phyloP scores from a whole-genome alignment of 1,139 yeast genomes.

The Taphrina sp. region DNA sequence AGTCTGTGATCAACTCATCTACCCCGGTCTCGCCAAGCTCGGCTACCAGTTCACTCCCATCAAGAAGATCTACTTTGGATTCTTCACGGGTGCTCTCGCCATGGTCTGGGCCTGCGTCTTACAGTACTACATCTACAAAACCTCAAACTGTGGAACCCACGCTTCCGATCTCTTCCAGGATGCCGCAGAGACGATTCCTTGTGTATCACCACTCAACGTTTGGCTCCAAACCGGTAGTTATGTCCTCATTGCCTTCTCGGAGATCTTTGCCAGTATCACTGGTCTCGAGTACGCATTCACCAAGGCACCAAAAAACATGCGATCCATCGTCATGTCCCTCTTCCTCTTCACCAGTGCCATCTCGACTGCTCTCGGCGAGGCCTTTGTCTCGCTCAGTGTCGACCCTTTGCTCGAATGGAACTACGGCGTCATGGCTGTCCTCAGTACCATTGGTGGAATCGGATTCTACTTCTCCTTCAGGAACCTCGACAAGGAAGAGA shows the following conservation, averaged over 20 bases:
- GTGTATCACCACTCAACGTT: constrained; percentile 49
- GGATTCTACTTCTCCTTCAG: constrained; percentile 63
- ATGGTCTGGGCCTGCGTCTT: constrained; percentile 80
- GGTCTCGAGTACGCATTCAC: constrained; percentile 66
- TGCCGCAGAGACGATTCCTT: constrained; percentile 49
- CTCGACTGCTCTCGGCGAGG: constrained; percentile 73
- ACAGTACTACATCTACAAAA: constrained; percentile 64
- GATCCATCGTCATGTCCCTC: constrained; percentile 63
- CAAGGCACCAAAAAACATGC: constrained; percentile 65
- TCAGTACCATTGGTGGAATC: constrained; percentile 60
- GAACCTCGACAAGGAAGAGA: constrained; percentile 59
- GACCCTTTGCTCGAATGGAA: constrained; percentile 71
- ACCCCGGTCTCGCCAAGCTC: constrained; percentile 57
- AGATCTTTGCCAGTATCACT: constrained; percentile 64
- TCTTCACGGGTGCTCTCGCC: constrained; percentile 65
- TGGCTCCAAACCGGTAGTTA: constrained; percentile 66
- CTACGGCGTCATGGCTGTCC: constrained; percentile 60
- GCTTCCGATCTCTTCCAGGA: constrained; percentile 49
- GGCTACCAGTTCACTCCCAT: constrained; percentile 54
- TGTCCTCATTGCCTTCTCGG: constrained; percentile 60
- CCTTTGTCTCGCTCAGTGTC: constrained; percentile 61
- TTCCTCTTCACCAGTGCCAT: constrained; percentile 62
- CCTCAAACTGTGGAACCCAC: constrained; percentile 72
- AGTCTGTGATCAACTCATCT: constrained; percentile 53
- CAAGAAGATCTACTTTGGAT: constrained; percentile 72